Evolutionary conservation across 768 basidiomycete genomes (phyloP).

Genomic region (Psilocybe cubensis): DNA sequence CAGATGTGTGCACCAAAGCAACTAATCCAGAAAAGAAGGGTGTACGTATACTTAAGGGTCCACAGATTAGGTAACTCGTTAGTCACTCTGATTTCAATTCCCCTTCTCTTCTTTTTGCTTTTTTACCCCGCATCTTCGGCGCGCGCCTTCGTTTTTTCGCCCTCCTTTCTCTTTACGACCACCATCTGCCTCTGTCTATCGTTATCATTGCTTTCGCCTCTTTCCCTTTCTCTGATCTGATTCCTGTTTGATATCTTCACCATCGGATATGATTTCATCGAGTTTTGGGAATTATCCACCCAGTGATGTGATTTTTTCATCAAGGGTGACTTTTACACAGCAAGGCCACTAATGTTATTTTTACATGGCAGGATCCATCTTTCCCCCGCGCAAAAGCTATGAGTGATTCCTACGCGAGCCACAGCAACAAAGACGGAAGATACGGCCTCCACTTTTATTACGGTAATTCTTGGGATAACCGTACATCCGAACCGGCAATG

Average conservation of each 20-base stretch:
- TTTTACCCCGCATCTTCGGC: slow-evolving; percentile 14
- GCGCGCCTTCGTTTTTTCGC: background rate
- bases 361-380: background rate
- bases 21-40: slow-evolving; percentile 15
- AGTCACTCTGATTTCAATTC: background rate
- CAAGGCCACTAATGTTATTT: background rate
- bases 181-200: background rate
- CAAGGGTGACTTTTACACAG: background rate
- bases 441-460: slow-evolving; percentile 6
- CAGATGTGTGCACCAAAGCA: slow-evolving; percentile 15
- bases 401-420: background rate
- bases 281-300: background rate
- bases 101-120: slow-evolving; percentile 2
- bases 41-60: slow-evolving; percentile 13
- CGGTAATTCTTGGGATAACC: slow-evolving; percentile 7
- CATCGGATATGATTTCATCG: background rate
- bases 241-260: background rate
- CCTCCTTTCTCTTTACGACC: background rate
- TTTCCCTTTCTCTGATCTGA: background rate
- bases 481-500: background rate
- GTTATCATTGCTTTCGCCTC: background rate
- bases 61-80: slow-evolving; percentile 8
- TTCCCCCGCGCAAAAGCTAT: background rate
- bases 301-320: background rate
- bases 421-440: background rate